Evolutionary conservation across 1,284 basidiomycete species (phyloP).

Genomic region (Trametes hirsuta): DNA sequence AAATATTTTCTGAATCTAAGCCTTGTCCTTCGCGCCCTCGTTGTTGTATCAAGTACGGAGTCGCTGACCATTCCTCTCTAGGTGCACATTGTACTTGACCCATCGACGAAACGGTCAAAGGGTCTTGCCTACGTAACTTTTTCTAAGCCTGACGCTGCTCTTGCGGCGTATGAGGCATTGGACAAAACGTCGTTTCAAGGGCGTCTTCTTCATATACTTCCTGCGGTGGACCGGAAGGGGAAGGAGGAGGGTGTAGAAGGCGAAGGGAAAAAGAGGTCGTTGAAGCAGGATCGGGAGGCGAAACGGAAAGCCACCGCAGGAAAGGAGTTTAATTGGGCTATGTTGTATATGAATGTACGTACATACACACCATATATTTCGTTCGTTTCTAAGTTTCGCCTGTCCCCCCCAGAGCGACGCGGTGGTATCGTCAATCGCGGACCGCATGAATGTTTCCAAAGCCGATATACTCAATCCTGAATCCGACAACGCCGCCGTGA

Average conservation of each 20-base stretch:
- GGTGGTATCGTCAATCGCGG: constrained; percentile 41
- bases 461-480: constrained; percentile 85
- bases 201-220: constrained; percentile 87
- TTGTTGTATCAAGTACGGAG: background rate
- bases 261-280: constrained; percentile 49
- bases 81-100: constrained; percentile 85
- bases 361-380: constrained; percentile 22
- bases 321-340: constrained; percentile 94
- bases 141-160: constrained; percentile 62
- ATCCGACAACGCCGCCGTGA: constrained; percentile 82
- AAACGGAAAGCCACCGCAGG: constrained; percentile 77
- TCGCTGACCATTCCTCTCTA: constrained; percentile 36
- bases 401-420: constrained; percentile 56
- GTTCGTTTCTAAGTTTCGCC: constrained; percentile 4
- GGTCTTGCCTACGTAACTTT: constrained; percentile 89
- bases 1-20: constrained; percentile 38
- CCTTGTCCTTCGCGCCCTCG: constrained; percentile 11
- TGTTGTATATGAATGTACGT: constrained; percentile 97
- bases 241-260: constrained; percentile 47
- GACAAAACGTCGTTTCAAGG: constrained; percentile 94
- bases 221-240: constrained; percentile 71
- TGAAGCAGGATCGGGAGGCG: constrained; percentile 73
- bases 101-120: constrained; percentile 70
- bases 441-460: constrained; percentile 60
- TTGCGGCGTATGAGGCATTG: constrained; percentile 76